These are phyloP conservation scores for Tolypocladium tropicale DNA, from an alignment of 2,329 filamentous ascomycete species.

Conservation along the genomic window DNA sequence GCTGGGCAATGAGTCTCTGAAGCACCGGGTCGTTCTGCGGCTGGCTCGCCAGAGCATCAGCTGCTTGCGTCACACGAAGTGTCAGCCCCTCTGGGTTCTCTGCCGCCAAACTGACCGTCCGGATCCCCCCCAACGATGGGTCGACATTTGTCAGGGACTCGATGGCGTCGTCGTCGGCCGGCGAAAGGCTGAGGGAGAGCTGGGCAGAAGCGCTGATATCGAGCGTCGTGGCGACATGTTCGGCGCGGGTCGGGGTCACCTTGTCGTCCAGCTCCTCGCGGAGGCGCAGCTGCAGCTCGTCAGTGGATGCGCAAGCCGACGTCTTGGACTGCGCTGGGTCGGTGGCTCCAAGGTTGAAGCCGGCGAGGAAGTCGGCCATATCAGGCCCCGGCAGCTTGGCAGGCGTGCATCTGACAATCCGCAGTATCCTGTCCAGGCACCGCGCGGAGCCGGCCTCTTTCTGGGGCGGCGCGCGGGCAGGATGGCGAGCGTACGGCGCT, in stretches of 20 bases:
- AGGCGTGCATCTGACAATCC: constrained; percentile 5
- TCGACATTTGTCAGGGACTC: constrained; percentile 23
- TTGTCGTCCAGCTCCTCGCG: constrained; percentile 29
- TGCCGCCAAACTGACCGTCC: constrained; percentile 6
- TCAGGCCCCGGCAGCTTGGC: constrained; percentile 1
- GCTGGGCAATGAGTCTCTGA: constrained; percentile 38
- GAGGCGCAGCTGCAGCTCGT: constrained; percentile 38
- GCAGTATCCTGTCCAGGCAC: constrained; percentile 9
- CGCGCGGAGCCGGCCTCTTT: constrained; percentile 8
- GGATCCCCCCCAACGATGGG: constrained; percentile 20
- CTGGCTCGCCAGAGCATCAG: constrained; percentile 38
- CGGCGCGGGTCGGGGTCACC: constrained; percentile 35
- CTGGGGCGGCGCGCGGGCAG: constrained; percentile 3
- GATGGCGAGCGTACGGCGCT: not conserved
- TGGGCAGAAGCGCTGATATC: constrained; percentile 34
- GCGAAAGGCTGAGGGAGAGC: constrained; percentile 29
- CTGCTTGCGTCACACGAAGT: constrained; percentile 29
- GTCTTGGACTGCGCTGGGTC: constrained; percentile 12
- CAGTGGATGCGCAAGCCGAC: constrained; percentile 20
- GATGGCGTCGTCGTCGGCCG: constrained; percentile 23
- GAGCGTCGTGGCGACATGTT: constrained; percentile 36
- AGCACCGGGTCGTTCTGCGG: constrained; percentile 34
- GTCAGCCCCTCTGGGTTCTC: constrained; percentile 10
- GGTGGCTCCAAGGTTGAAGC: constrained; percentile 19
- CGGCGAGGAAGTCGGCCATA: constrained; percentile 29